Conservation (phyloP, 2,329 filamentous ascomycete species). For the Pestalotiopsis sp. region DNA sequence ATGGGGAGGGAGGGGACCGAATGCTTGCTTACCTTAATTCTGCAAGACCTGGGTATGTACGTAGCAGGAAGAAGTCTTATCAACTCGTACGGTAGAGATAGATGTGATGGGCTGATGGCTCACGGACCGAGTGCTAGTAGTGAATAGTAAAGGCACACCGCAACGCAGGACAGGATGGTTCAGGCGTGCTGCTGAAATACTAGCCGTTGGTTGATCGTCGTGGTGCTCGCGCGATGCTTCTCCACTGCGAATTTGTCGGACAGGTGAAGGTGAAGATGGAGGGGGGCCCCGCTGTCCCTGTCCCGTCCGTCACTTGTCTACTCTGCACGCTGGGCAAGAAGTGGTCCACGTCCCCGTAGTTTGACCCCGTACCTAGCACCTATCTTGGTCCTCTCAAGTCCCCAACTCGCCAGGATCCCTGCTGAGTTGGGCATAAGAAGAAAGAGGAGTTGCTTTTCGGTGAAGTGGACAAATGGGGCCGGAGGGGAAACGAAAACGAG, state of each 20-base stretch:
- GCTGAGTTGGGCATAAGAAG: not conserved
- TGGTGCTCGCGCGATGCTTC: slow-evolving; percentile 11
- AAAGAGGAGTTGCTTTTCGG: not conserved
- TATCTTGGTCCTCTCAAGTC: not conserved
- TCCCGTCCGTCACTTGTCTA: not conserved
- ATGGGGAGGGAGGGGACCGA: not conserved
- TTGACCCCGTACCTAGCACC: not conserved
- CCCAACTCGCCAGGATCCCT: not conserved
- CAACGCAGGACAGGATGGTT: not conserved
- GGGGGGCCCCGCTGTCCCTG: slow-evolving; percentile 6
- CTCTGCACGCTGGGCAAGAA: not conserved
- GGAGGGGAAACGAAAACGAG: not conserved
- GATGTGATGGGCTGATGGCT: not conserved
- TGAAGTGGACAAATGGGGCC: not conserved
- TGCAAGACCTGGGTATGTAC: not conserved
- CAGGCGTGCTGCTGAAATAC: not conserved
- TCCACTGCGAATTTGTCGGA: slow-evolving; percentile 14
- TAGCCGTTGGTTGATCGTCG: slow-evolving; percentile 15
- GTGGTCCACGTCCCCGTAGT: not conserved
- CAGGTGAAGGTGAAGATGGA: slow-evolving; percentile 12
- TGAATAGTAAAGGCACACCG: not conserved
- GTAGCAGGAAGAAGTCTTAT: not conserved
- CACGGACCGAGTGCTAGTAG: not conserved
- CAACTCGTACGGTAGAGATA: not conserved
- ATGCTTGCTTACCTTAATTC: not conserved